These are phyloP conservation scores for Prunus mongolica DNA, from an alignment of 306 rosid genomes.

Conservation along the genomic window DNA sequence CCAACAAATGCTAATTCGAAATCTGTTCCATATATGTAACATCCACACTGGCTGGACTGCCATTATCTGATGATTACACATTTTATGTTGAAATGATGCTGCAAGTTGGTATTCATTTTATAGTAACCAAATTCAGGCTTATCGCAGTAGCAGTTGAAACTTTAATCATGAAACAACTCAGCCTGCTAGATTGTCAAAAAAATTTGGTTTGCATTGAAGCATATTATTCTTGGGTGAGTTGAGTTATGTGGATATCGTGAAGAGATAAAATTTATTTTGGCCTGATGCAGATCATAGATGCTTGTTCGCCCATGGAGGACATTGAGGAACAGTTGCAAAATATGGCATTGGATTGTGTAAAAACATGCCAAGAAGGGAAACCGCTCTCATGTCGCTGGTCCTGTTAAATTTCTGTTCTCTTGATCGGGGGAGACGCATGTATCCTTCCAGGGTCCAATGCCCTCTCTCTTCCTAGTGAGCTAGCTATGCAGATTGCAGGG, in stretches of 20 bases:
- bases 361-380: slow-evolving; percentile 53
- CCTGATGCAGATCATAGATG: slow-evolving; percentile 66
- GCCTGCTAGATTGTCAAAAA: background rate
- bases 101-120: background rate
- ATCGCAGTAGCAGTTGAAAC: background rate
- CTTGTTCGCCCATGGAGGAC: slow-evolving; percentile 64
- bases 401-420: background rate
- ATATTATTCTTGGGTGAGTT: background rate
- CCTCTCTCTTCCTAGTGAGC: background rate
- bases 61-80: background rate
- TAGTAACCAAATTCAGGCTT: background rate
- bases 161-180: background rate
- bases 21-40: background rate
- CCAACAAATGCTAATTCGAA: background rate
- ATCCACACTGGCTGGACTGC: background rate
- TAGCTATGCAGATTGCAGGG: background rate
- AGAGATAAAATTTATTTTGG: background rate
- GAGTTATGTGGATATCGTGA: background rate
- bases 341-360: slow-evolving; percentile 45
- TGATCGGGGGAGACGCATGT: background rate
- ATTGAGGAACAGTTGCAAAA: slow-evolving; percentile 72
- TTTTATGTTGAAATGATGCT: background rate
- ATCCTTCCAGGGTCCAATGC: background rate
- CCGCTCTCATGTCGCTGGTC: slow-evolving; percentile 64
- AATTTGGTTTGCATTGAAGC: background rate